Evolutionary conservation across 2,329 filamentous ascomycete genomes (phyloP), one percentile per base, ranked within the genome.

Genomic region (Colletotrichum orchidophilum): DNA sequence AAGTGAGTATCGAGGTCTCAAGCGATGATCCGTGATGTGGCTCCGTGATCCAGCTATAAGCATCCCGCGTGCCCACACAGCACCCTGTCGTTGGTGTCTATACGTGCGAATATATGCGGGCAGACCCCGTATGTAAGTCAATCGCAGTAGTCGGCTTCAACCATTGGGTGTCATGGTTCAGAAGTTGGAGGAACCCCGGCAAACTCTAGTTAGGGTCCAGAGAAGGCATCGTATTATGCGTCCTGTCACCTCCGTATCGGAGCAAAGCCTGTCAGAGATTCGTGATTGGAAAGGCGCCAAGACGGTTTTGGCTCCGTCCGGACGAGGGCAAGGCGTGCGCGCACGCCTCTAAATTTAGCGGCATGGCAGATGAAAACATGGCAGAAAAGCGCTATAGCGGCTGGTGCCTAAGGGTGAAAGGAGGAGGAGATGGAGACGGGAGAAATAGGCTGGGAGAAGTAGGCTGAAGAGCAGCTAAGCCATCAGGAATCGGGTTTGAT

Each of bases 121-220:
- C 64, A 33, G 50, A 59, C 31, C 49, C 52, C 64, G 58, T 68
- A 68, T 71, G 68, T 68, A 68, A 71, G 64, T 68, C 42, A 68
- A 27, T 68, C 59, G 68, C 64, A 71, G 68, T 63, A 71, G 68
- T 49, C 42, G 33, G 27, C 53, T 35, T 21, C 52, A 52, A 27
- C 66, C 39, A 63, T 53, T 46, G 55, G 39, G 29, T 18, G 29
- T 33, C 8, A 21, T 15, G 21, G 26, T 42, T 33, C 29, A 29
- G 13, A 39, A 18, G 46, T 7, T n/a, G 27, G 8, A n/a, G 54
- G 33, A 39, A 54, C 18, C 53, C 64, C 27, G 27, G 68, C 53
- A 46, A 53, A 50, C 8, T 59, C 64, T 63, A 59, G 58, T 59
- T 64, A 59, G 53, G 64, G 68, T 33, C 58, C 46, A 31, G 33